Evolutionary conservation across 192 early-diverging fungal genomes (phyloP), one percentile per base, ranked within the genome.

Genomic region (Backusella psychrophila): DNA sequence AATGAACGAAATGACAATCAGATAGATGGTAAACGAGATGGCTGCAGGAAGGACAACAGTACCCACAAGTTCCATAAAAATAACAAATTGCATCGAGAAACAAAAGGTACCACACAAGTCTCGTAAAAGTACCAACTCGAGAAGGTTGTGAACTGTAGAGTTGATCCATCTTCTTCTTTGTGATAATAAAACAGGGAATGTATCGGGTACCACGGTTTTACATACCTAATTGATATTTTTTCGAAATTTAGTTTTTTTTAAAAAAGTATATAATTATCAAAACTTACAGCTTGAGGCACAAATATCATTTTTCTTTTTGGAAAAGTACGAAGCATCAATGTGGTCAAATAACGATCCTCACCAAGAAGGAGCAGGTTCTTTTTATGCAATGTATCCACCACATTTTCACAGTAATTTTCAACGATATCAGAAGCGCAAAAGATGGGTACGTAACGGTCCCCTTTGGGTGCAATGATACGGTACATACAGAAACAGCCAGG

Each of bases 1-100:
- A 36, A 94, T 75, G 89, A 95, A 93, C 79, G 91, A 95, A 6
- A 94, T 86, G 59, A 95, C 68, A 52, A 96, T 83, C 72, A 97
- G 81, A 81, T 96, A 97, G 56, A 96, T 74, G 6, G 94, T 95
- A 75, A 95, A 95, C 1, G 85, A 83, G 42, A 96, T 94, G 59
- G 96, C 94, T 11, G 96, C 96, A 0, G 97, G 97, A 33, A 97
- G 87, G 12, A 96, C 93, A 21, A 96, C 89, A 4, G 96, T 95
- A 53, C 95, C 96, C 71, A 97, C 85, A 52, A 99, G 87, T 72
- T 99, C 96, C 90, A 99, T 93, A 75, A 95, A 94, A 42, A 97
- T 91, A 36, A 96, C 89, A 86, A 97, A 98, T 91, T 98, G 97
- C 96, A 97, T 94, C 49, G 93, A 94, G 77, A 96, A 92, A 80